phyloP scores from a whole-genome alignment of 2,329 filamentous ascomycete species.

The Sporothrix dimorphospora region DNA sequence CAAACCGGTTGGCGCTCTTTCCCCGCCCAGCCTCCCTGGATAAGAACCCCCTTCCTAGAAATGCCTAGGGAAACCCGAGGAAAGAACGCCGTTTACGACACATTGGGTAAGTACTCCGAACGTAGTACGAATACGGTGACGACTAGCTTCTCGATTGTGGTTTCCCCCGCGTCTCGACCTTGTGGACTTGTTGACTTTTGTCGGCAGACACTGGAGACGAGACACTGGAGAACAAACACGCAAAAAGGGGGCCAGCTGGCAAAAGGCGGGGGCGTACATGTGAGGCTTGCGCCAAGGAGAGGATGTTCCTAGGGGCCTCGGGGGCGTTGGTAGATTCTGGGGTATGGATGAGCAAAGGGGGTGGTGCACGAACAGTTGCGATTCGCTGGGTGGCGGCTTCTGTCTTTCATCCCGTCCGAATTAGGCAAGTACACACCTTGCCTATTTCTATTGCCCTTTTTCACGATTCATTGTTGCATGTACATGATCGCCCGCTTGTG shows the following conservation, averaged over 20 bases:
- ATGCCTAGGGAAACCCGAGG: not conserved
- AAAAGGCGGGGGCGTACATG: constrained; percentile 1
- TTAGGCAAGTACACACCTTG: constrained; percentile 4
- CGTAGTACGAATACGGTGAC: not conserved
- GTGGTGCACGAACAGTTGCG: not conserved
- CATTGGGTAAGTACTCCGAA: not conserved
- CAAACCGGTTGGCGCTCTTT: not conserved
- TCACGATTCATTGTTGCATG: constrained; percentile 4
- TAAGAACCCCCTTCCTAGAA: not conserved
- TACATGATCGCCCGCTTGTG: not conserved
- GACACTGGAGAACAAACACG: too few species aligned
- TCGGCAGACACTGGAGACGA: too few species aligned
- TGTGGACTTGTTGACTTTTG: not conserved
- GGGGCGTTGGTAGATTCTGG: not conserved
- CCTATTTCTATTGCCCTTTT: not conserved
- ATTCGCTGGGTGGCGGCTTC: constrained; percentile 2
- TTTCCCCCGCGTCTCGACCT: constrained; percentile 14
- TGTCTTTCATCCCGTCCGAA: not conserved
- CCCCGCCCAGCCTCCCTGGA: constrained; percentile 8
- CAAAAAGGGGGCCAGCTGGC: not conserved
- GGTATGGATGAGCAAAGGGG: not conserved
- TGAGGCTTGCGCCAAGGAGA: constrained; percentile 1
- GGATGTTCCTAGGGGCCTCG: too few species aligned
- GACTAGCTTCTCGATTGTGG: not conserved
- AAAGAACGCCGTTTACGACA: not conserved